Evolutionary conservation across 108 stramenopile genomes (phyloP).

Genomic region (Craspedostauros australis): DNA sequence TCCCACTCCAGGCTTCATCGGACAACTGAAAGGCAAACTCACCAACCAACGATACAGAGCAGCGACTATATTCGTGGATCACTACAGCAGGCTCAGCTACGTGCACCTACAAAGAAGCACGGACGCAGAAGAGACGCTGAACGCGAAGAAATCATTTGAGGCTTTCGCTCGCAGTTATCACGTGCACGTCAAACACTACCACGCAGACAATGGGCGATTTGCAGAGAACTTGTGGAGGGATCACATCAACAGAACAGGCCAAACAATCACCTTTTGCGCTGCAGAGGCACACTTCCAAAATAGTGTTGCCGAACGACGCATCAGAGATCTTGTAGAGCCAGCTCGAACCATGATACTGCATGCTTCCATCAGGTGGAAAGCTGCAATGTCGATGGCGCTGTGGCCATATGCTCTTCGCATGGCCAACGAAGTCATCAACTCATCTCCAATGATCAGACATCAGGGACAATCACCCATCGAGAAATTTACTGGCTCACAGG

Average conservation of each 20-base stretch:
- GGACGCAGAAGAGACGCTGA: constrained; percentile 29
- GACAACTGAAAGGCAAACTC: constrained; percentile 31
- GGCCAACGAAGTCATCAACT: constrained; percentile 10
- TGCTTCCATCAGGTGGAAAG: constrained; percentile 20
- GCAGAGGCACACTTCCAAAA: constrained; percentile 47
- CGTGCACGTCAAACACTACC: constrained; percentile 14
- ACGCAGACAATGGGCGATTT: constrained; percentile 25
- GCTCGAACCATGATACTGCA: constrained; percentile 25
- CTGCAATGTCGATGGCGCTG: constrained; percentile 19
- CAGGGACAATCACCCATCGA: background rate
- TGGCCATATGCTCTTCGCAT: constrained; percentile 29
- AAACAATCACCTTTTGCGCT: constrained; percentile 21
- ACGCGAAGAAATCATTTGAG: constrained; percentile 36
- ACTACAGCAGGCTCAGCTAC: constrained; percentile 13
- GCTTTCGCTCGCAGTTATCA: background rate
- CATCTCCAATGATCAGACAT: background rate
- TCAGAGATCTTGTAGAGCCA: constrained; percentile 24
- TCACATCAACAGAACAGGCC: no score
- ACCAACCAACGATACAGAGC: constrained; percentile 22
- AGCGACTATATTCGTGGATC: constrained; percentile 47
- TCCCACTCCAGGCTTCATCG: constrained; percentile 41
- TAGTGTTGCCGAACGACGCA: constrained; percentile 33
- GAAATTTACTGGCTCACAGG: background rate
- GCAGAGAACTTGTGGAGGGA: background rate
- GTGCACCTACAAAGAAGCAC: constrained; percentile 23